phyloP scores from a whole-genome alignment of 2,329 filamentous ascomycete species.

The Blumeriella jaapii region DNA sequence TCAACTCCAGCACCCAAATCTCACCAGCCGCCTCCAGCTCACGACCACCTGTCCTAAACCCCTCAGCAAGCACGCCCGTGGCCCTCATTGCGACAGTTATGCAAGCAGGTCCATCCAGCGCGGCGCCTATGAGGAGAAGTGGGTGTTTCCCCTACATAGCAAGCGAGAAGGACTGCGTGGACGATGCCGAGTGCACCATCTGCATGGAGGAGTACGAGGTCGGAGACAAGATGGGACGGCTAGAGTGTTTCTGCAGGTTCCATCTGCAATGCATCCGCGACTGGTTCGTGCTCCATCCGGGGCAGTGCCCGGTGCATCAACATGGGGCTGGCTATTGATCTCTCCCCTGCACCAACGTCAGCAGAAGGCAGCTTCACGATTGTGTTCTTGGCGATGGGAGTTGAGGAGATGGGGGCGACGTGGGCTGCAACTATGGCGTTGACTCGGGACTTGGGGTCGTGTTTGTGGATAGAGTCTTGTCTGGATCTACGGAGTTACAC shows the following conservation, averaged over 20 bases:
- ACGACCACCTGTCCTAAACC: not conserved
- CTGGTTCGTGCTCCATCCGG: constrained; percentile 52
- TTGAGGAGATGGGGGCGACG: no score
- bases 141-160: constrained; percentile 54
- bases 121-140: constrained; percentile 34
- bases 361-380: no score
- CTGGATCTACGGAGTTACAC: no score
- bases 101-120: constrained; percentile 5
- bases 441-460: no score
- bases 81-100: constrained; percentile 14
- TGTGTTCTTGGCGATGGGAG: no score
- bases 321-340: constrained; percentile 28
- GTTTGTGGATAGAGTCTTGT: no score
- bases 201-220: constrained; percentile 56
- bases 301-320: constrained; percentile 54
- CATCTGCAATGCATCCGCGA: constrained; percentile 47
- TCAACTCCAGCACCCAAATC: no score
- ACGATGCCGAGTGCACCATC: constrained; percentile 56
- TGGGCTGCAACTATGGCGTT: no score
- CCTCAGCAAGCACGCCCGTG: constrained; percentile 12
- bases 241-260: constrained; percentile 57
- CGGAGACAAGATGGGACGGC: constrained; percentile 49
- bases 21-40: no score
- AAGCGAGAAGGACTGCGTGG: constrained; percentile 58
- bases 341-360: no score